A percentile compares a stretch with the other conserved stretches of the same genome.
Evolutionary conservation across 164 flowering plant species (phyloP).

Genomic region (Sextonia rubra): DNA sequence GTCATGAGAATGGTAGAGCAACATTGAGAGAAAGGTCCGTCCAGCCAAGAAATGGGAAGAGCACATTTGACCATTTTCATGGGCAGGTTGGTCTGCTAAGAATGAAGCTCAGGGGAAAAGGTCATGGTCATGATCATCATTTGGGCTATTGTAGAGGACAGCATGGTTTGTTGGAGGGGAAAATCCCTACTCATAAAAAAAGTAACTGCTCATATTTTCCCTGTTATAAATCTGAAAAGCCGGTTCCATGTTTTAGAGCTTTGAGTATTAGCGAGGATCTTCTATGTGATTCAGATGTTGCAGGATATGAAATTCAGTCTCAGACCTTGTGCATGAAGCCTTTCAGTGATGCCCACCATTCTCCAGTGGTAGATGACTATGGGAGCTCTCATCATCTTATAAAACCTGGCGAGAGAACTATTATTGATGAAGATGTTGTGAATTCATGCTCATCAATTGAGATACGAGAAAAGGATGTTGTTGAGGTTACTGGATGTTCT

Average conservation of each 20-base stretch:
- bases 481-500: neutral
- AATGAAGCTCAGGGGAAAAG: neutral
- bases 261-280: slow-evolving; percentile 6
- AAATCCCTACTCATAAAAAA: neutral
- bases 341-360: neutral
- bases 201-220: neutral
- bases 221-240: neutral
- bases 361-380: neutral
- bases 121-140: neutral
- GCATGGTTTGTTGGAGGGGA: neutral
- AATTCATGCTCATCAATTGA: neutral
- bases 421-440: neutral
- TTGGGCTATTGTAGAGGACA: neutral
- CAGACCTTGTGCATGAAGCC: neutral
- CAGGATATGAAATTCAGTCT: neutral
- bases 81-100: neutral
- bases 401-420: neutral
- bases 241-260: neutral
- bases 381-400: neutral
- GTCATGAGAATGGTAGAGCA: slow-evolving; percentile 5
- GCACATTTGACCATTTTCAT: neutral
- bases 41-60: neutral
- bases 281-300: neutral
- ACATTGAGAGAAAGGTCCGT: neutral
- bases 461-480: neutral